phyloP scores from a whole-genome alignment of 2,329 filamentous ascomycete species.

The Fusarium sororula region DNA sequence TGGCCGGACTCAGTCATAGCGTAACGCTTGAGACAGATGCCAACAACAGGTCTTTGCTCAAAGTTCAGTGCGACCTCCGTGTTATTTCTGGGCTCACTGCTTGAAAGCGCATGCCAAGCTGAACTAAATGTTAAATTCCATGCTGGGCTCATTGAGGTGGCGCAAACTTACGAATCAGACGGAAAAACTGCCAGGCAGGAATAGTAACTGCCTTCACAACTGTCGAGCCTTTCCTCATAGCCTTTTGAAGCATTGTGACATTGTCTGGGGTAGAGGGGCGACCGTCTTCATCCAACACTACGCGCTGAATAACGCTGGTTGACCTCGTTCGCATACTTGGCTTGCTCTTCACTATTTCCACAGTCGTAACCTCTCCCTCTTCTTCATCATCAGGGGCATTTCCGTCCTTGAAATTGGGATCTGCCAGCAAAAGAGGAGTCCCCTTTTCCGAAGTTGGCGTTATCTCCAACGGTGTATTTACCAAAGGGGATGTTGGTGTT shows the following conservation, averaged over 20 bases:
- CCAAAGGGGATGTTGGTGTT: constrained; percentile 47
- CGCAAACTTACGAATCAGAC: constrained; percentile 77
- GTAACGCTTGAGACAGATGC: constrained; percentile 93
- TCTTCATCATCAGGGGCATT: constrained; percentile 22
- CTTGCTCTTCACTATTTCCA: constrained; percentile 43
- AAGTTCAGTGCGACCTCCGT: constrained; percentile 90
- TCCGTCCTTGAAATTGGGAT: constrained; percentile 9
- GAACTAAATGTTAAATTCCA: constrained; percentile 47
- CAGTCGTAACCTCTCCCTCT: constrained; percentile 28
- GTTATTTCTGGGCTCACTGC: constrained; percentile 67
- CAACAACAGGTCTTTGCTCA: constrained; percentile 83
- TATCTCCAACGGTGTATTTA: constrained; percentile 39
- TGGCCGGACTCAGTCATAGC: constrained; percentile 72
- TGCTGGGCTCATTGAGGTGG: neutral
- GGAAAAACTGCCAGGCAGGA: constrained; percentile 98
- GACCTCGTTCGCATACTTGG: constrained; percentile 56
- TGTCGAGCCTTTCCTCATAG: constrained; percentile 57
- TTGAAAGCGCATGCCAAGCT: constrained; percentile 83
- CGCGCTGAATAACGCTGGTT: constrained; percentile 69
- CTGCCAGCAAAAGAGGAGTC: neutral
- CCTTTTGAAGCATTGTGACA: constrained; percentile 53
- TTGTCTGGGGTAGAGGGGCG: constrained; percentile 55
- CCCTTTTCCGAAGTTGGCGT: constrained; percentile 29
- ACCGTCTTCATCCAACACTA: constrained; percentile 63
- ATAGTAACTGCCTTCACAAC: constrained; percentile 86